phyloP scores from a whole-genome alignment of 371 early-diverging fungal genomes.

The Actinomortierella wolfii region DNA sequence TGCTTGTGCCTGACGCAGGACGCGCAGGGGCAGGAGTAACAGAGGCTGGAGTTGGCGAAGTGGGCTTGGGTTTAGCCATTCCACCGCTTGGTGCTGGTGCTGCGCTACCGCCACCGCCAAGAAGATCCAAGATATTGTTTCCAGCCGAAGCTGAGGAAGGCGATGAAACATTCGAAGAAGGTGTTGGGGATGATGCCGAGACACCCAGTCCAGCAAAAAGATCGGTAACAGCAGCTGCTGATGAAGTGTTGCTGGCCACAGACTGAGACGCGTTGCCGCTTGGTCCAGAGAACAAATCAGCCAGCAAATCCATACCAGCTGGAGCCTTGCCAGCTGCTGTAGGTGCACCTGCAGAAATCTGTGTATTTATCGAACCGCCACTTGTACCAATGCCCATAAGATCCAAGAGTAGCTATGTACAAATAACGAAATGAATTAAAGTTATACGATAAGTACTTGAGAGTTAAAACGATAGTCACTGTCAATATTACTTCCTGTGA shows the following conservation, averaged over 20 bases:
- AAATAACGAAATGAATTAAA: not conserved
- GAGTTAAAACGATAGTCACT: too few relatives aligned
- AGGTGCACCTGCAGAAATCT: constrained; percentile 43
- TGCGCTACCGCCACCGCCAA: constrained; percentile 23
- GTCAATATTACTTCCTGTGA: too few relatives aligned
- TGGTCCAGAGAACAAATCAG: constrained; percentile 72
- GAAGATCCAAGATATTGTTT: constrained; percentile 40
- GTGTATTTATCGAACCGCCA: constrained; percentile 45
- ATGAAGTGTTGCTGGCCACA: constrained; percentile 44
- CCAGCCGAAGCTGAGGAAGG: constrained; percentile 19
- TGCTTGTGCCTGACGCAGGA: constrained; percentile 24
- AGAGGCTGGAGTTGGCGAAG: constrained; percentile 18
- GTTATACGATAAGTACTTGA: too few relatives aligned
- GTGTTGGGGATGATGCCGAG: constrained; percentile 5
- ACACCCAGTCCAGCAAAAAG: constrained; percentile 44
- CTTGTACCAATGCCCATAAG: constrained; percentile 79
- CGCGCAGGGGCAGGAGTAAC: constrained; percentile 14
- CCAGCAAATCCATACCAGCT: constrained; percentile 71
- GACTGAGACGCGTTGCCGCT: constrained; percentile 49
- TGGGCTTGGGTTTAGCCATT: constrained; percentile 19
- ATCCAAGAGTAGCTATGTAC: constrained; percentile 70
- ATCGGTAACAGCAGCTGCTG: constrained; percentile 39
- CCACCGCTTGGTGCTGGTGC: constrained; percentile 21
- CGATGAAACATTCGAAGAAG: constrained; percentile 8
- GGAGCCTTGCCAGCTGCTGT: constrained; percentile 46